A percentile compares a stretch with the other conserved stretches of the same genome.
Evolutionary conservation across 768 basidiomycete species (phyloP).

Genomic region (Plicaturopsis crispa): DNA sequence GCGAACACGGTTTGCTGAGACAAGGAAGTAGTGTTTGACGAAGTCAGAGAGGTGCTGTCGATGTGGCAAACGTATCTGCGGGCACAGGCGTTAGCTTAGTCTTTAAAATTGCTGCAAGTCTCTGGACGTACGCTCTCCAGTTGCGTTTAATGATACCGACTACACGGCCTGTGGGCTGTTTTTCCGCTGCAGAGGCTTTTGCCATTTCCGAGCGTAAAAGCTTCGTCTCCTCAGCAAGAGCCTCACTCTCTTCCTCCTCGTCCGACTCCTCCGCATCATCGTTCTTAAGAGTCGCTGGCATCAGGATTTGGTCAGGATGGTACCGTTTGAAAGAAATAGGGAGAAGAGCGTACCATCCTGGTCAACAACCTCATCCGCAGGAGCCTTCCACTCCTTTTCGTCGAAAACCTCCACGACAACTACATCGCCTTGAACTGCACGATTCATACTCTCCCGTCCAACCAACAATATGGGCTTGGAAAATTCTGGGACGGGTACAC

Average conservation of each 20-base stretch:
- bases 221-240: constrained; percentile 34
- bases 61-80: constrained; percentile 89
- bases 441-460: constrained; percentile 92
- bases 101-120: too few species aligned
- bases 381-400: constrained; percentile 87
- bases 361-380: constrained; percentile 89
- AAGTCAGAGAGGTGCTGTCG: constrained; percentile 81
- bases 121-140: constrained; percentile 90
- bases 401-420: constrained; percentile 87
- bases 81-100: constrained; percentile 2
- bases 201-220: constrained; percentile 25
- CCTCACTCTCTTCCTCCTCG: constrained; percentile 38
- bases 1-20: constrained; percentile 91
- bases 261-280: constrained; percentile 79
- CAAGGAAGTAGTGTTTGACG: constrained; percentile 68
- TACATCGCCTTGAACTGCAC: constrained; percentile 88
- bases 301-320: constrained; percentile 4
- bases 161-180: constrained; percentile 86
- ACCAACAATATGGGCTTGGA: constrained; percentile 76
- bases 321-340: constrained; percentile 2
- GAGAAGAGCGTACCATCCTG: constrained; percentile 60
- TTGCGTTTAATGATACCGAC: constrained; percentile 93
- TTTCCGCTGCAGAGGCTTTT: constrained; percentile 38
- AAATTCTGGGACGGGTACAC: constrained; percentile 66
- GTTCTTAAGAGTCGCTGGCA: constrained; percentile 71